These are phyloP conservation scores for Trichosporon ovoides DNA, from an alignment of 1,284 basidiomycete species.

Conservation along the genomic window DNA sequence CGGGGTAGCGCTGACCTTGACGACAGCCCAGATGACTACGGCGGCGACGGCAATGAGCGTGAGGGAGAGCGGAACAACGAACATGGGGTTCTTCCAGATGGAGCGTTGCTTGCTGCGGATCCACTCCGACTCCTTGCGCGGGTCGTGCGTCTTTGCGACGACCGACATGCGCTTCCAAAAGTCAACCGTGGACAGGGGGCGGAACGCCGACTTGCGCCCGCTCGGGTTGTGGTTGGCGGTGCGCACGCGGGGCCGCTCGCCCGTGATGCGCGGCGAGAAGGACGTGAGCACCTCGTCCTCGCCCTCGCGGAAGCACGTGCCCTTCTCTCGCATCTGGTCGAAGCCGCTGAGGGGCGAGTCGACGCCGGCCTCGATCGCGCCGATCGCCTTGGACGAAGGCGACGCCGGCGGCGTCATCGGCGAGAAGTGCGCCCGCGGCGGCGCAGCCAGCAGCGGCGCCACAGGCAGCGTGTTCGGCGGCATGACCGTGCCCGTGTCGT, in stretches of 20 bases:
- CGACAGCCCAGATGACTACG: slow-evolving; percentile 7
- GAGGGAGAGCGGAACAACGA: slow-evolving; percentile 15
- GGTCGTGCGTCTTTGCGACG: slow-evolving; percentile 1
- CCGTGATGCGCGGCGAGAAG: slow-evolving; percentile 23
- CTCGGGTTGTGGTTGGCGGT: slow-evolving; percentile 15
- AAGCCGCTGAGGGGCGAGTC: slow-evolving; percentile 32
- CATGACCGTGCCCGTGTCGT: slow-evolving; percentile 3
- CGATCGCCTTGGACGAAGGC: background rate
- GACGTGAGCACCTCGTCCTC: slow-evolving; percentile 38
- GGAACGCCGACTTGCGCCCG: slow-evolving; percentile 16
- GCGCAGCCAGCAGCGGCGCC: slow-evolving; percentile 34
- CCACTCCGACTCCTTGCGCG: slow-evolving; percentile 9
- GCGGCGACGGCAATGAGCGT: slow-evolving; percentile 12
- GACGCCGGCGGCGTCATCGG: slow-evolving; percentile 17
- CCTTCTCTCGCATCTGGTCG: slow-evolving; percentile 39
- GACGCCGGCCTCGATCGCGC: slow-evolving; percentile 5
- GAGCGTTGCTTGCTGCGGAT: slow-evolving; percentile 9
- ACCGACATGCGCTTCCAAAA: slow-evolving; percentile 41
- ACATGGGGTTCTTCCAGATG: slow-evolving; percentile 19
- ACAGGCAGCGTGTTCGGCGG: slow-evolving; percentile 8
- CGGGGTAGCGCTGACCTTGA: slow-evolving; percentile 5
- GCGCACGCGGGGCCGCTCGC: slow-evolving; percentile 8
- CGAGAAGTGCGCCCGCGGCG: slow-evolving; percentile 22
- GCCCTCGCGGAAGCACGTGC: slow-evolving; percentile 40
- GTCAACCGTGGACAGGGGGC: slow-evolving; percentile 29